Evolutionary conservation across 768 basidiomycete genomes (phyloP), one percentile per base, ranked within the genome.

Genomic region (Leccinum disarticulatum): DNA sequence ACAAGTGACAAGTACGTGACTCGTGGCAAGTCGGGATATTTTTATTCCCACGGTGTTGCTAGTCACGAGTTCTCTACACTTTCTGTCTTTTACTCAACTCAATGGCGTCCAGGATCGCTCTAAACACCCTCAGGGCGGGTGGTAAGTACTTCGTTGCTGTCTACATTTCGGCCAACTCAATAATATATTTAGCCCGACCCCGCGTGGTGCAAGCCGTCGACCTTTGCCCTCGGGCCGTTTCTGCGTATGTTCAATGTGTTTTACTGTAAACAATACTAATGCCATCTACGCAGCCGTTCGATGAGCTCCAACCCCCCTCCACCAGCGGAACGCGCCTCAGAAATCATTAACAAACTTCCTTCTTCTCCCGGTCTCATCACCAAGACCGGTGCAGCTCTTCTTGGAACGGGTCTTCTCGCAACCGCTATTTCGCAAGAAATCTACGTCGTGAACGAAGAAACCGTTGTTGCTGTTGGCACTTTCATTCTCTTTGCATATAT

Each of bases 371-470:
- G 86, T 72, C 82, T 97, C 76, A 82, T 95, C 81, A 93, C 94
- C 73, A 99, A 99, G 81, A 95, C 95, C 49, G 94, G 95, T 62
- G 85, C 91, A 55, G 90, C 94, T 69, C 81, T 98, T 70, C 86
- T 98, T 56, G 93, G 93, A 70, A 91, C 93, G 15, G 94, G 92
- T 69, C 80, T 92, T 61, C 79, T 88, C 57, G 96, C 95, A 15
- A 84, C 93, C 6, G 95, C 95, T 71, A 95, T 98, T 77, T 96
- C 94, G 14, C 91, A 94, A 73, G 95, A 99, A 77, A 86, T 98
- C 54, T 98, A 98, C 71, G 96, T 99, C 61, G 86, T 96, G 70
- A 97, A 97, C 74, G 95, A 98, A 76, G 97, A 98, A 81, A 87
- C 91, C 25, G 88, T 98, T 64, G 82, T 98, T 50, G 86, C 92